Conservation (phyloP, 208 protist genomes). For the Leishmania aethiopica region DNA sequence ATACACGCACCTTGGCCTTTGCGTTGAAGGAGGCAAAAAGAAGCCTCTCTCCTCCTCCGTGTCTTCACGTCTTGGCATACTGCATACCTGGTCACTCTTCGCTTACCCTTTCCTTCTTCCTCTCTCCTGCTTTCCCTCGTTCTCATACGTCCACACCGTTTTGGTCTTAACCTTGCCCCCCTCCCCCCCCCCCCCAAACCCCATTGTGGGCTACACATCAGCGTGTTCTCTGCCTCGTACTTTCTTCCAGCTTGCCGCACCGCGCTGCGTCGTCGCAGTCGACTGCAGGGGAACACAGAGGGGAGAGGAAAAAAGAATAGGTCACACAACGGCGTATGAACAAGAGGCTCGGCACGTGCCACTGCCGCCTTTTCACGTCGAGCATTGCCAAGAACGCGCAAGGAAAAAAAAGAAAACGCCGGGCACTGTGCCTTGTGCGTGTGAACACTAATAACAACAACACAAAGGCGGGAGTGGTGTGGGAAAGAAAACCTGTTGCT, state of each 20-base stretch:
- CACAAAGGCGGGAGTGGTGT: background rate
- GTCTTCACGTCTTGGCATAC: background rate
- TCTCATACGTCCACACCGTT: background rate
- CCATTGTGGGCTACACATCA: background rate
- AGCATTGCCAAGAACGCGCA: background rate
- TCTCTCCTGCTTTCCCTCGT: background rate
- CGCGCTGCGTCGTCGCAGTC: background rate
- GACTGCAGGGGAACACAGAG: background rate
- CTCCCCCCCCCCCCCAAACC: background rate
- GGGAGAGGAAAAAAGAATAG: background rate
- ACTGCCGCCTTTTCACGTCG: background rate
- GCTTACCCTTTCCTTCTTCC: background rate
- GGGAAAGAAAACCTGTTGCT: background rate
- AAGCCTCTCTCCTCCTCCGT: background rate
- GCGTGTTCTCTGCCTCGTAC: background rate
- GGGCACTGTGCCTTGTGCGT: background rate
- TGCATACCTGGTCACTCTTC: background rate
- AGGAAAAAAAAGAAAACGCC: background rate
- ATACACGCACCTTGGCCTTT: background rate
- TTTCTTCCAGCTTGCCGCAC: background rate
- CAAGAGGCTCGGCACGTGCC: background rate
- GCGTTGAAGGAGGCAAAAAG: background rate
- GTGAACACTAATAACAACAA: background rate
- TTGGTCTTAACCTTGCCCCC: background rate
- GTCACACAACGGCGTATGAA: background rate